Evolutionary conservation across 1,139 yeast species (phyloP).

Genomic region (Taphrina flavorubra): DNA sequence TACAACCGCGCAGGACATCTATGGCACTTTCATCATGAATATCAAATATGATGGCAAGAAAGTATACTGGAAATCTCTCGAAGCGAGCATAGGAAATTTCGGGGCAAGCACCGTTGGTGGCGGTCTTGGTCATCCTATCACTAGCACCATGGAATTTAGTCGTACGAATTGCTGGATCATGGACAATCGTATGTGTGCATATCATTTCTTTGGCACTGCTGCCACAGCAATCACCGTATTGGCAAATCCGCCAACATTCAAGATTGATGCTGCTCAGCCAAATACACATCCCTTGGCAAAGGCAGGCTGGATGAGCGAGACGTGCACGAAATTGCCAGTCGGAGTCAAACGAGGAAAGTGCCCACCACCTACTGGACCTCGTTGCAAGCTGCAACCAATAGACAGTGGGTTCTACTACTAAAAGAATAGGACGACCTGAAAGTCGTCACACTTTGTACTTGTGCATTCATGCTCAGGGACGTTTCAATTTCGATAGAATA

Average conservation of each 20-base stretch:
- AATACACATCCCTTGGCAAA: neutral
- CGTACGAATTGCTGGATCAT: neutral
- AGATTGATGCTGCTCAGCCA: neutral
- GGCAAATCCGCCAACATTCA: neutral
- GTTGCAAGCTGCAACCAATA: no score
- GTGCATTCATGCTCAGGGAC: no score
- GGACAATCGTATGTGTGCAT: neutral
- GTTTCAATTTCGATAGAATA: no score
- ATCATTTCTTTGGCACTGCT: conserved; percentile 6
- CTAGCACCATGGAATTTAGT: neutral
- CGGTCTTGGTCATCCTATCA: neutral
- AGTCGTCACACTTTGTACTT: no score
- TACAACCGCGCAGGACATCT: neutral
- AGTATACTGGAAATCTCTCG: neutral
- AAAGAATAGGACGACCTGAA: no score
- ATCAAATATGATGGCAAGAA: neutral
- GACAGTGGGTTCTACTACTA: no score
- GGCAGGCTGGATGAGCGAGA: conserved; percentile 3
- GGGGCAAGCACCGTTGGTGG: neutral
- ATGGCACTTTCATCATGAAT: neutral
- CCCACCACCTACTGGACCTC: neutral
- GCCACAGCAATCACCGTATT: neutral
- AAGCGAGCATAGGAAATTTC: neutral
- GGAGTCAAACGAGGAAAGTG: neutral
- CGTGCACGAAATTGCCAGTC: neutral